Conservation (phyloP, 2,329 filamentous ascomycete genomes). For the Sporothrix dimorphospora region DNA sequence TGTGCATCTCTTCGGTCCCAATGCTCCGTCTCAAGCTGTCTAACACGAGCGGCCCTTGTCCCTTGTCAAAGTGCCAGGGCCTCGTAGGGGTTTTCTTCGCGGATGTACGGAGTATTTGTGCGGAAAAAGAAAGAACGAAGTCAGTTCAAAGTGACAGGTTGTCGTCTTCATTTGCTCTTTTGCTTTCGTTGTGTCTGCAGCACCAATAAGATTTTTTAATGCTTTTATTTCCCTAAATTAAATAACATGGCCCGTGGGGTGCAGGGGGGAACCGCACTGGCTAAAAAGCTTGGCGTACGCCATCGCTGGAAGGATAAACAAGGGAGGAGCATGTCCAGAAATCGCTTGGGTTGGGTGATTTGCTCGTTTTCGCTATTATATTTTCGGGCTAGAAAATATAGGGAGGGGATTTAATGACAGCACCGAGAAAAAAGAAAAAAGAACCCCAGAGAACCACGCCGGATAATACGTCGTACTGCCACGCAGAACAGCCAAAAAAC, state of each 20-base stretch:
- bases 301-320: slow-evolving; percentile 22
- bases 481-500: not conserved
- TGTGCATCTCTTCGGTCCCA: not conserved
- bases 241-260: slow-evolving; percentile 22
- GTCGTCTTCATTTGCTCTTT: not conserved
- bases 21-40: slow-evolving; percentile 11
- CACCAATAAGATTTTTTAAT: slow-evolving; percentile 7
- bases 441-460: not conserved
- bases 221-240: slow-evolving; percentile 4
- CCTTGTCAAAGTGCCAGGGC: slow-evolving; percentile 6
- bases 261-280: slow-evolving; percentile 21
- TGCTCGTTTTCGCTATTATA: not conserved
- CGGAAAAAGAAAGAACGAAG: not conserved
- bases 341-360: slow-evolving; percentile 19
- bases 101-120: not conserved
- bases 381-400: slow-evolving; percentile 24
- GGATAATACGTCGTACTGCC: not conserved
- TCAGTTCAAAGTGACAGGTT: not conserved
- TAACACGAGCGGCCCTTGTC: slow-evolving; percentile 5
- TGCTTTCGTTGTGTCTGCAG: not conserved
- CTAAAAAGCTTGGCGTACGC: slow-evolving; percentile 35
- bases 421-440: not conserved
- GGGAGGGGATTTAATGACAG: not conserved
- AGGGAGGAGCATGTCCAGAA: not conserved
- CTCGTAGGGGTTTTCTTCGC: not conserved